A percentile compares a stretch with the other conserved stretches of the same genome.
Evolutionary conservation across 2,329 filamentous ascomycete species (phyloP).

Genomic region (Lanzia echinophila): DNA sequence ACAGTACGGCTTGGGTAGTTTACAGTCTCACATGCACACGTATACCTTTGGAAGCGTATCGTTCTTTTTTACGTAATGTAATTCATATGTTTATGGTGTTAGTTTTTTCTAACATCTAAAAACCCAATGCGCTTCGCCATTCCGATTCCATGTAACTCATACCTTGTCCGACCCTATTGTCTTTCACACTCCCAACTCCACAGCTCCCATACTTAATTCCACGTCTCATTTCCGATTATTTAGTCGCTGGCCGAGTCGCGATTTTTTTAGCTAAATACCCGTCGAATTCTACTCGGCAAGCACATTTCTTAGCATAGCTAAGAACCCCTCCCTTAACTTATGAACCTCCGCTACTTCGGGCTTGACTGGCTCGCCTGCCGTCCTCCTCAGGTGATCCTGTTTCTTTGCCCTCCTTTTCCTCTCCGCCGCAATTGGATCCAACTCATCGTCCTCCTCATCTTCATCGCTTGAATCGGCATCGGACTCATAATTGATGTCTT

Average conservation of each 20-base stretch:
- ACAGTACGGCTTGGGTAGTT: background rate
- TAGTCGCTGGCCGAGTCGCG: no score
- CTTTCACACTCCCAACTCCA: background rate
- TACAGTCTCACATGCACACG: background rate
- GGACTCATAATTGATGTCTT: constrained; percentile 76
- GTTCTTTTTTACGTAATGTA: background rate
- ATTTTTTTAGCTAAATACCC: no score
- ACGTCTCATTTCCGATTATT: no score
- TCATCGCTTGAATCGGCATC: constrained; percentile 55
- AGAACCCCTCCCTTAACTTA: constrained; percentile 72
- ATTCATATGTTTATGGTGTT: background rate
- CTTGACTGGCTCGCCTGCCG: constrained; percentile 78
- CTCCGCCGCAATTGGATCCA: constrained; percentile 85
- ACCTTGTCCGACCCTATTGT: background rate
- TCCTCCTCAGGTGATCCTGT: constrained; percentile 73
- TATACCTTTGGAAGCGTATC: background rate
- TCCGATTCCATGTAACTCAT: no score
- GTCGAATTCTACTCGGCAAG: constrained; percentile 55
- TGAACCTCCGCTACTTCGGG: constrained; percentile 71
- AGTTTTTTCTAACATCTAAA: background rate
- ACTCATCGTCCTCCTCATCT: constrained; percentile 67
- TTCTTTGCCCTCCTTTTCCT: constrained; percentile 67
- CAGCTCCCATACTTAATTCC: background rate
- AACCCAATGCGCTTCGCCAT: no score
- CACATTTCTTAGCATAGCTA: constrained; percentile 74